Evolutionary conservation across 176 grass and related monocot genomes (phyloP).

Genomic region (Avena insularis): DNA sequence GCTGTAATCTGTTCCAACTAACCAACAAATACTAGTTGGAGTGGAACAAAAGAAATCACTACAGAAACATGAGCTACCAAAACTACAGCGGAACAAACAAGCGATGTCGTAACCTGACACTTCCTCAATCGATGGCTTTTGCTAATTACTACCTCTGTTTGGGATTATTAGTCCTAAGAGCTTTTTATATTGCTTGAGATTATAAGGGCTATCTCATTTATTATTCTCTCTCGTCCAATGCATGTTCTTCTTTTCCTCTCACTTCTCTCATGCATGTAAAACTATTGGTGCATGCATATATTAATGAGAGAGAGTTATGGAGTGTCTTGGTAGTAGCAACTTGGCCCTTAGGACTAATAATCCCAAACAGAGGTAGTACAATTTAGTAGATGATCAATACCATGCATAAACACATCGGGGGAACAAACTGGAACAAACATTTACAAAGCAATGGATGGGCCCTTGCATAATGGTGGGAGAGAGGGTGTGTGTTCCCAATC

Average conservation of each 20-base stretch:
- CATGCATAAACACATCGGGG: conserved; percentile 1
- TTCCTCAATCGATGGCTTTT: background rate
- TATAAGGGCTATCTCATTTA: too few species aligned
- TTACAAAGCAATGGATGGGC: conserved; percentile 15
- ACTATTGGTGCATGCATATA: too few species aligned
- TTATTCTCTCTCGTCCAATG: too few species aligned
- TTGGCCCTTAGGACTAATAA: too few species aligned
- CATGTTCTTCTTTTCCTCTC: too few species aligned
- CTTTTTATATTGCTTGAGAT: too few species aligned
- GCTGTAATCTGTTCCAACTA: conserved; percentile 22
- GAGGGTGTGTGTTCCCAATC: background rate
- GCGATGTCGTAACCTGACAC: background rate
- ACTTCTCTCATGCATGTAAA: too few species aligned
- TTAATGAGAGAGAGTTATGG: too few species aligned
- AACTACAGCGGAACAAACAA: background rate
- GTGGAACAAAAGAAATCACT: conserved; percentile 24
- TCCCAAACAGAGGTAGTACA: background rate
- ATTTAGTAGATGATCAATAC: conserved; percentile 22
- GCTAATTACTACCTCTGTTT: background rate
- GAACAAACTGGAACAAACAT: conserved; percentile 13
- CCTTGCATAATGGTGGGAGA: background rate
- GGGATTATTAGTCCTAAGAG: too few species aligned
- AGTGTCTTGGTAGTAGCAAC: too few species aligned
- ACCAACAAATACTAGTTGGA: background rate
- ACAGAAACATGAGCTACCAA: background rate